A percentile compares a stretch with the other conserved stretches of the same genome.
phyloP scores from a whole-genome alignment of 2,329 filamentous ascomycete species.

The Nigrograna mackinnonii region DNA sequence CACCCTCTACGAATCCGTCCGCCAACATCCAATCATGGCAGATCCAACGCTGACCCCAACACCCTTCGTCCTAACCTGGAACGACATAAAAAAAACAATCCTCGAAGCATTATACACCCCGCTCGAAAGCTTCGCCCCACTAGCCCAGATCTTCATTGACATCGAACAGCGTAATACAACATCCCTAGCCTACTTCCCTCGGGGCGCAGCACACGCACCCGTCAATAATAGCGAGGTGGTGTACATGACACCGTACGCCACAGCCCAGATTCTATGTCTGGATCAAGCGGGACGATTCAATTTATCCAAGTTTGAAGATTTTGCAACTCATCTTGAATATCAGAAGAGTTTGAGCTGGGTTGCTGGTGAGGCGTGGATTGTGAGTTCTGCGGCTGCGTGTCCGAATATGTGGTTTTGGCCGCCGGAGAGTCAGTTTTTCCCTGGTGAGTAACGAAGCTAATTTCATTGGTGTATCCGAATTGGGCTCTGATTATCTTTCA shows the following conservation, averaged over 20 bases:
- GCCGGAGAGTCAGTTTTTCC: background rate
- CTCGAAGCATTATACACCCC: background rate
- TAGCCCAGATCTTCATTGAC: background rate
- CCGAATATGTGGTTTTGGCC: background rate
- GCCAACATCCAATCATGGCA: background rate
- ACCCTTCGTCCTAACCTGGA: background rate
- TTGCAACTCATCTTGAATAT: background rate
- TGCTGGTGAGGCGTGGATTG: background rate
- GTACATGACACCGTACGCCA: background rate
- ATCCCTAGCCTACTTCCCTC: background rate
- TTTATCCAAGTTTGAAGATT: background rate
- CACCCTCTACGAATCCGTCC: background rate
- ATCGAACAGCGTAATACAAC: background rate
- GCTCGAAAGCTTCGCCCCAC: background rate
- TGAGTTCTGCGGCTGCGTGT: background rate
- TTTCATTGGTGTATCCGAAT: background rate
- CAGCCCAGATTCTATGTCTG: conserved; percentile 6
- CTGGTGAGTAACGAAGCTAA: background rate
- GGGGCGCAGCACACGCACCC: background rate
- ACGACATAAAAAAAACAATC: background rate
- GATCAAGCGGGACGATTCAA: conserved; percentile 10
- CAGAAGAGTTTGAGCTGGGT: background rate
- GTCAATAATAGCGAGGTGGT: background rate
- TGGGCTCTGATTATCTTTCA: too few species aligned
- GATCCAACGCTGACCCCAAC: background rate